A percentile compares a stretch with the other conserved stretches of the same genome.
Conservation (phyloP, 768 basidiomycete species). For the Kwoniella dendrophila region DNA sequence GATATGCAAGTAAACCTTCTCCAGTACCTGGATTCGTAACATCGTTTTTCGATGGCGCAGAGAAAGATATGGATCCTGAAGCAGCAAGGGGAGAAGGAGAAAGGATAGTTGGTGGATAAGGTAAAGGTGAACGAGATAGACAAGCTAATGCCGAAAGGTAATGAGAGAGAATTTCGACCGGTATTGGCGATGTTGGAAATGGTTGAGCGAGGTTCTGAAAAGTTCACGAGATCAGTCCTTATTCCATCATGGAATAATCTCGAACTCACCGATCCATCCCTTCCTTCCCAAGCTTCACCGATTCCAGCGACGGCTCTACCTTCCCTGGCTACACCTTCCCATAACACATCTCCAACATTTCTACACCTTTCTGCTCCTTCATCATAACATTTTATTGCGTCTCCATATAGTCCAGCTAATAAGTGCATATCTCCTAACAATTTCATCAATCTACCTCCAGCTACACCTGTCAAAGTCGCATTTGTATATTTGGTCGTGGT, state of each 20-base stretch:
- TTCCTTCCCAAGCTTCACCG: constrained; percentile 73
- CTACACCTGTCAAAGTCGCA: constrained; percentile 70
- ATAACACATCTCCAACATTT: constrained; percentile 72
- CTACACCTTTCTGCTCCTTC: constrained; percentile 81
- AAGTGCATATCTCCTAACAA: constrained; percentile 85
- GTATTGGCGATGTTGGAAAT: constrained; percentile 32
- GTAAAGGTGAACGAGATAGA: constrained; percentile 41
- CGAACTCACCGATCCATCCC: constrained; percentile 43
- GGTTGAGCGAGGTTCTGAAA: constrained; percentile 36
- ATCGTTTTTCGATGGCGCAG: constrained; percentile 47
- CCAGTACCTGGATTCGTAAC: constrained; percentile 32
- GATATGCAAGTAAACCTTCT: constrained; percentile 48
- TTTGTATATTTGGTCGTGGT: constrained; percentile 63
- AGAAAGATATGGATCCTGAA: constrained; percentile 60
- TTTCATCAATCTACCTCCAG: constrained; percentile 84
- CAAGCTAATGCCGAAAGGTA: constrained; percentile 39
- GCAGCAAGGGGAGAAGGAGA: constrained; percentile 43
- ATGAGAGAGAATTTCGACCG: constrained; percentile 37
- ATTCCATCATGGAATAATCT: background rate
- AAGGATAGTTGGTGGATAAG: constrained; percentile 43
- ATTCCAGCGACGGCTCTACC: constrained; percentile 77
- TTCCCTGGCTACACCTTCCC: constrained; percentile 88
- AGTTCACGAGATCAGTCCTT: background rate
- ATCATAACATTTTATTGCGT: constrained; percentile 81
- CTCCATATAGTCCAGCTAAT: constrained; percentile 78